Percentiles rank a stretch among this genome's conserved stretches.
phyloP scores from a whole-genome alignment of 306 rosid species.

The Medicago truncatula region MtrunA17r5.0-ANR NC_053042.1:2548001-2548500 shows the following conservation, averaged over 20 bases:
- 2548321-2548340: conserved; percentile 31
- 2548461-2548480: conserved; percentile 2
- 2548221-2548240: too few relatives aligned
- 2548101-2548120: too few relatives aligned
- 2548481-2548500: background rate
- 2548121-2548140: too few relatives aligned
- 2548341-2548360: background rate
- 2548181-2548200: too few relatives aligned
- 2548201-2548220: too few relatives aligned
- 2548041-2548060: too few relatives aligned
- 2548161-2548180: too few relatives aligned
- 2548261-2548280: too few relatives aligned
- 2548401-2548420: background rate
- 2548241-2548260: too few relatives aligned
- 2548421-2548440: conserved; percentile 21
- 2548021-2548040: background rate
- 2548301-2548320: background rate
- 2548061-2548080: too few relatives aligned
- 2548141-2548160: too few relatives aligned
- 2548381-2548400: conserved; percentile 13
- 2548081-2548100: too few relatives aligned
- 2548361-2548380: background rate
- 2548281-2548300: background rate
- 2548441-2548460: background rate
- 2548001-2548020: background rate